Conservation (phyloP, 2,329 filamentous ascomycete species). For the Alternaria consortialis region DNA sequence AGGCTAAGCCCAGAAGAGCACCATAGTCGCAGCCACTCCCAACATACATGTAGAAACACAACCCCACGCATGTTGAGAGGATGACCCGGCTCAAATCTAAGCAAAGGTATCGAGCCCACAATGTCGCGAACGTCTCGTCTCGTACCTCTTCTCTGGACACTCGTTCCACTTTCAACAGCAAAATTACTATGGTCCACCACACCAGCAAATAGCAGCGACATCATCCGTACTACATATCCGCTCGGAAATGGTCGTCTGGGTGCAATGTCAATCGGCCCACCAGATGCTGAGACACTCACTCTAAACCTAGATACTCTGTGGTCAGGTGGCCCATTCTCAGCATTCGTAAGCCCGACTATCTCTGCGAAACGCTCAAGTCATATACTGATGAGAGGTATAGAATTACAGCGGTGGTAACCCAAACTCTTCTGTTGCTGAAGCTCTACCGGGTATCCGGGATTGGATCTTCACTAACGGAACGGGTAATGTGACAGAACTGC, state of each 20-base stretch:
- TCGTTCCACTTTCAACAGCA: slow-evolving; percentile 3
- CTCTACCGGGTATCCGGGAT: slow-evolving; percentile 56
- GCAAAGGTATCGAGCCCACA: background rate
- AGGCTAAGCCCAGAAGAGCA: background rate
- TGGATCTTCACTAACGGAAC: slow-evolving; percentile 61
- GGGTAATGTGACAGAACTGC: slow-evolving; percentile 53
- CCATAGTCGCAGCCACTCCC: background rate
- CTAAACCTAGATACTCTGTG: slow-evolving; percentile 62
- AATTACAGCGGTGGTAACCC: slow-evolving; percentile 61
- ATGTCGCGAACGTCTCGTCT: background rate
- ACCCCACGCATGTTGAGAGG: background rate
- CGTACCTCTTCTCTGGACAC: background rate
- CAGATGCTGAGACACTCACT: slow-evolving; percentile 55
- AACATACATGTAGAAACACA: background rate
- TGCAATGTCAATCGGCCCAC: slow-evolving; percentile 57
- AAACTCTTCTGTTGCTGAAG: slow-evolving; percentile 40
- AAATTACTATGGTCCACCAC: slow-evolving; percentile 32
- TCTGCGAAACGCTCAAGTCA: background rate
- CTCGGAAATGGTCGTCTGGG: slow-evolving; percentile 61
- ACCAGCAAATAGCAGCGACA: slow-evolving; percentile 30
- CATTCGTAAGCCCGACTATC: slow-evolving; percentile 38
- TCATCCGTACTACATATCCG: slow-evolving; percentile 51
- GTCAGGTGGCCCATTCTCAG: slow-evolving; percentile 61
- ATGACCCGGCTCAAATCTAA: fast-evolving
- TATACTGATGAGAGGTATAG: slow-evolving; percentile 21